phyloP scores from a whole-genome alignment of 176 grass and related monocot genomes.

The Carex scoparia region DNA sequence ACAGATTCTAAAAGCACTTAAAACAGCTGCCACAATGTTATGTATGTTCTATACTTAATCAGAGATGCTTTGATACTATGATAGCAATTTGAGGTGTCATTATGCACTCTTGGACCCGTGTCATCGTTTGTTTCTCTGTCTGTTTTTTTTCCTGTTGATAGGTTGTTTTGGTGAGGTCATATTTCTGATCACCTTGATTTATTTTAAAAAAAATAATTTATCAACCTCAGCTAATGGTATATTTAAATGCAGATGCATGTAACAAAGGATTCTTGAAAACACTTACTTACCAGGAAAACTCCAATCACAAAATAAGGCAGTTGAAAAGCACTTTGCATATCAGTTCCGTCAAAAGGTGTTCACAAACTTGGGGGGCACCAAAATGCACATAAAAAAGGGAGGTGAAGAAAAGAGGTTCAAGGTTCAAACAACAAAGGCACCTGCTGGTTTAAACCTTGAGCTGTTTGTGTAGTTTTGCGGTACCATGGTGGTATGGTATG shows the following conservation, averaged over 20 bases:
- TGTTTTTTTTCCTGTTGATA: not conserved
- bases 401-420: conserved; percentile 25
- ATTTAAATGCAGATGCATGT: not conserved
- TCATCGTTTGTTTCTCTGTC: not conserved
- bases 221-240: not conserved
- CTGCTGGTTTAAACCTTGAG: not conserved
- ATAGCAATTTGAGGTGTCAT: conserved; percentile 16
- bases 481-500: conserved; percentile 11
- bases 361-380: conserved; percentile 31
- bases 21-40: not conserved
- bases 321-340: conserved; percentile 24
- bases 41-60: conserved; percentile 5
- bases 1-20: conserved; percentile 4
- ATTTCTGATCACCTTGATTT: not conserved
- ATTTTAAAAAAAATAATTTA: conserved; percentile 1
- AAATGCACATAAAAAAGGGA: conserved; percentile 33
- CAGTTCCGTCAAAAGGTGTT: conserved; percentile 38
- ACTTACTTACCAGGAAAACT: not conserved
- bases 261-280: conserved; percentile 10
- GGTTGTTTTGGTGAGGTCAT: conserved; percentile 12
- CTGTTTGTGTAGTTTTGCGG: not conserved
- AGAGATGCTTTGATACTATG: not conserved
- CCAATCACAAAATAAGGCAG: not conserved
- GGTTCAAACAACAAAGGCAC: conserved; percentile 12
- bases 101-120: conserved; percentile 16